Base-by-base conservation (phyloP, 345 rosid genomes). In the Nasturtium officinale region DNA sequence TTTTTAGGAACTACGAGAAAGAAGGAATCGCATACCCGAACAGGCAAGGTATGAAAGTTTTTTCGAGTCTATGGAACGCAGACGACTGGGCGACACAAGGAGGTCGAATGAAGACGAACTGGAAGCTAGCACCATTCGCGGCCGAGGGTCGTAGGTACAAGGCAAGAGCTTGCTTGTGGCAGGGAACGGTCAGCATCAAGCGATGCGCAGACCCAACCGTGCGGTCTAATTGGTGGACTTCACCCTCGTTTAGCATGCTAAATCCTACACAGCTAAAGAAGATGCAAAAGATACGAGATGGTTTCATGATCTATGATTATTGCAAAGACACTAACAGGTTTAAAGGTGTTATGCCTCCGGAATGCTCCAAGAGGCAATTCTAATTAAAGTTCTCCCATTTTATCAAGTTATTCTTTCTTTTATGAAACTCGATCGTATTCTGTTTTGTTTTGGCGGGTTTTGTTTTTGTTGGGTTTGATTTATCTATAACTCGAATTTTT, bases 61-160 rank as follows among this genome's bases (percentile, higher is more conserved):
- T 85, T 70, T 32, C 90, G 15, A 88, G 88, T 80, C 51, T 92
- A 77, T 89, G 96, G 92, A 81, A 83, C 75, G 98, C 89, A 12
- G 96, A 88, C 61, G 66, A 82, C 65, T 85, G 91, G 90, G 91
- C 93, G 8, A 92, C 94, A 11, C 79, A 83, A 83, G 96, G 94
- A 32, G 94, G 98, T 9, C 82, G 74, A 6, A 83, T 52, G 60
- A 89, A 89, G 77, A 87, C 79, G 13, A 83, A 89, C 76, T 87
- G 91, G 90, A 82, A 61, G 5, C 64, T 6, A 3, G 81, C 88
- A 62, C 92, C 94, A 5, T 87, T 90, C 71, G 69, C 61, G 18
- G 89, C 87, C 52, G 78, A 75, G 65, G 80, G 82, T 53, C 81
- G 53, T 51, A 76, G 60, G 67, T 90, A 85, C 68, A 81, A 78